Conservation (phyloP, 805 yeast genomes). For the Yarrowia phangngaensis region DNA sequence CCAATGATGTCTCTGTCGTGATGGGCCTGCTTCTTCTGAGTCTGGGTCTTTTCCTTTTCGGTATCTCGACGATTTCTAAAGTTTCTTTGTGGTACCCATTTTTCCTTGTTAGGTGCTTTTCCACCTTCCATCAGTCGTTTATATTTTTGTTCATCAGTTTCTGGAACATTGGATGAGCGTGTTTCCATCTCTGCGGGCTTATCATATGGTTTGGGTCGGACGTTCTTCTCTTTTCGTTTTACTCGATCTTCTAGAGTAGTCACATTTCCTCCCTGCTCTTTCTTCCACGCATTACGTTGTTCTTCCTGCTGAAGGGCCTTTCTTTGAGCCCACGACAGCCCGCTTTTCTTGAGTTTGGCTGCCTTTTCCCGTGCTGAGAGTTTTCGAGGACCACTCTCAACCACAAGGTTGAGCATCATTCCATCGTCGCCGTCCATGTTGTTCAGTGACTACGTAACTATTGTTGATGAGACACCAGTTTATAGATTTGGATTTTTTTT, state of each 20-base stretch:
- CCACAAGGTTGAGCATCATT: constrained; percentile 67
- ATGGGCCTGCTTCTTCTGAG: not conserved
- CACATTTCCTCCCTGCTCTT: constrained; percentile 47
- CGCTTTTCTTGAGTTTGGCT: constrained; percentile 7
- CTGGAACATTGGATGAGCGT: constrained; percentile 1
- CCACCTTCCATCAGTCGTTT: constrained; percentile 1
- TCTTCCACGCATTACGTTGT: constrained; percentile 50
- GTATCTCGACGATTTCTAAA: constrained; percentile 1
- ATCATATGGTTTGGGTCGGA: constrained; percentile 1
- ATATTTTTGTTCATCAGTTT: constrained; percentile 7
- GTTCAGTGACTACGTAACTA: too few species aligned
- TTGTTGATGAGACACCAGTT: too few species aligned
- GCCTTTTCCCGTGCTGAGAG: constrained; percentile 30
- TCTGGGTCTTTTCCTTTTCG: not conserved
- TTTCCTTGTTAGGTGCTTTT: constrained; percentile 1
- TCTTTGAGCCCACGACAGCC: constrained; percentile 24
- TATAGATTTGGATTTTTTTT: too few species aligned
- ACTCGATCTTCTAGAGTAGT: constrained; percentile 53
- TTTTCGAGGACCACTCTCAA: constrained; percentile 39
- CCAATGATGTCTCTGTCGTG: constrained; percentile 14
- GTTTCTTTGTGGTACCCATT: constrained; percentile 15
- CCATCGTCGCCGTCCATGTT: too few species aligned
- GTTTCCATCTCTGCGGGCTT: not conserved
- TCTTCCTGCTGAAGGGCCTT: constrained; percentile 6
- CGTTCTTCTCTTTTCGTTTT: constrained; percentile 46